These are phyloP conservation scores for Scopulariopsis brevicaulis DNA, from an alignment of 2,329 filamentous ascomycete genomes.

Conservation along the genomic window DNA sequence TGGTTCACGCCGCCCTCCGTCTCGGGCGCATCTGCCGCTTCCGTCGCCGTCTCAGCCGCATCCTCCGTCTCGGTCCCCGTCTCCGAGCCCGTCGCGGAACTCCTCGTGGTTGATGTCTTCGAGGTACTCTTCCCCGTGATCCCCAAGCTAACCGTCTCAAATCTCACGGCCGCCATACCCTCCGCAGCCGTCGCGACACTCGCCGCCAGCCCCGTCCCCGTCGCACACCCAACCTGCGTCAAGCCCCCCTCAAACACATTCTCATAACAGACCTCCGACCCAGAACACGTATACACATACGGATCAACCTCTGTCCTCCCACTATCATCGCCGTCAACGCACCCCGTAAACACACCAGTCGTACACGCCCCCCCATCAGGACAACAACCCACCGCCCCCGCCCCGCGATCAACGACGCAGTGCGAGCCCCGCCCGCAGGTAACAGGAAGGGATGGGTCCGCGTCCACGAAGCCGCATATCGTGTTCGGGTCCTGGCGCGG, in stretches of 20 bases:
- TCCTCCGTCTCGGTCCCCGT: conserved; percentile 5
- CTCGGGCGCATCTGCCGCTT: conserved; percentile 15
- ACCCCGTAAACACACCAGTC: conserved; percentile 44
- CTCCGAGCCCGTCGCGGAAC: conserved; percentile 20
- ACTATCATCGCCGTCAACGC: conserved; percentile 38
- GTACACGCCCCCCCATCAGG: conserved; percentile 39
- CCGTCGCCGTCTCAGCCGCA: conserved; percentile 1
- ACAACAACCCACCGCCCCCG: conserved; percentile 43
- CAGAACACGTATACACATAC: conserved; percentile 44
- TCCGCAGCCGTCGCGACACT: conserved; percentile 36
- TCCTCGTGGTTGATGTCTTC: conserved; percentile 25
- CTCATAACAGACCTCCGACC: conserved; percentile 38
- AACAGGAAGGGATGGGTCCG: conserved; percentile 37
- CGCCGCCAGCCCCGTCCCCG: conserved; percentile 32
- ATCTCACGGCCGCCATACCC: conserved; percentile 17
- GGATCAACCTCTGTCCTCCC: conserved; percentile 40
- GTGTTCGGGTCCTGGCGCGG: conserved; percentile 26
- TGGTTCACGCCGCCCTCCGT: conserved; percentile 16
- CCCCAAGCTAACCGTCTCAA: conserved; percentile 22
- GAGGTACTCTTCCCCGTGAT: conserved; percentile 25
- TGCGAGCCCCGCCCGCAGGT: conserved; percentile 47
- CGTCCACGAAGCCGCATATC: conserved; percentile 46
- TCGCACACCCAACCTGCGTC: conserved; percentile 46
- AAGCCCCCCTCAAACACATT: conserved; percentile 44
- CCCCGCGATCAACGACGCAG: conserved; percentile 39